Evolutionary conservation across 495 filamentous ascomycete species (phyloP), one percentile per base, ranked within the genome.

Genomic region (Trichoderma asperelloides): DNA sequence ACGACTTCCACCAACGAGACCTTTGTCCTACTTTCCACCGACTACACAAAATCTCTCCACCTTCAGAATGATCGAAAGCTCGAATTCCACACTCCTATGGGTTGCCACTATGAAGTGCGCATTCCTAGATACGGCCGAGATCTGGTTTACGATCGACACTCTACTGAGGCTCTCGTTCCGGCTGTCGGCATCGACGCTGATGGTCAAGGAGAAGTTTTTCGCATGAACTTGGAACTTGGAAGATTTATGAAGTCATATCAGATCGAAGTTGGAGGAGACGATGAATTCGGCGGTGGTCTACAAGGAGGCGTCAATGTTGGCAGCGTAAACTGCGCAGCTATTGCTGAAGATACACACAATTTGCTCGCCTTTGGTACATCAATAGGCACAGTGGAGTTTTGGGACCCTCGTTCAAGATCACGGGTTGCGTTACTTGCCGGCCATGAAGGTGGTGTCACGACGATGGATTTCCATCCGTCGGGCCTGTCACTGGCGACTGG

Each of bases 361-460:
- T 82, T 99, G 13, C 82, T 94, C 55, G 93, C 96, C 1, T 98
- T 99, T 71, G 96, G 96, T 40, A 98, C 96, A n/a, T 90, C 91
- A 2, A 78, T 91, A 47, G 94, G 96, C n/a, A 96, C 92, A 7
- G 93, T 98, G 39, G 96, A 98, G 70, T 92, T 98, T 69, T 99
- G 91, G 90, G 96, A 99, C 74, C 84, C 93, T 3, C 83, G 96
- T 69, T 89, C 87, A 65, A 89, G 91, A 73, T 87, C 86, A 66
- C 84, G 92, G 33, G 88, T 95, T n/a, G 92, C 91, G 27, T 80
- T 92, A 25, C 79, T 99, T 5, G 80, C 86, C 11, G 74, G 76
- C 0, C 80, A 83, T 23, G 85, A 89, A 62, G 82, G 88, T 30
- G 91, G 92, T 71, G 87, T 97, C 51, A 97, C 96, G 0, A 89